These are phyloP conservation scores for Vigna radiata DNA, from an alignment of 306 rosid species.

Conservation along the genomic window DNA sequence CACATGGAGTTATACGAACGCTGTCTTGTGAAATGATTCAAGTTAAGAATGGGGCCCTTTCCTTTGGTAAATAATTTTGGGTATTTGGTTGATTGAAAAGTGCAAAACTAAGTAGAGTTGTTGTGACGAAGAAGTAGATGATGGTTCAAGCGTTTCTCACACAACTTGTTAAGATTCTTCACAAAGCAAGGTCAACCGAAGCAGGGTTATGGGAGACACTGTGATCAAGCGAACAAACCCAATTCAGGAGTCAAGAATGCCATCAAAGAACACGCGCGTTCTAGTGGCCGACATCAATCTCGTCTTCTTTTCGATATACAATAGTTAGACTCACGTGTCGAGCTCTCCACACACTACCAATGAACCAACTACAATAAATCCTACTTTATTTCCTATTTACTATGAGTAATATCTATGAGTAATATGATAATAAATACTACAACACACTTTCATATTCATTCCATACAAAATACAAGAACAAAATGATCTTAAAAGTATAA, in stretches of 20 bases:
- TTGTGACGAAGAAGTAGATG: neutral
- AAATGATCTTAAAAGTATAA: too few species aligned
- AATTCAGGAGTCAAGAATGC: slow-evolving; percentile 23
- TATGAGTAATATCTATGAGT: neutral
- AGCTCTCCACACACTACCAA: neutral
- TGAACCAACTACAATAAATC: slow-evolving; percentile 15
- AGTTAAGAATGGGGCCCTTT: neutral
- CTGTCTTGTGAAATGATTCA: slow-evolving; percentile 35
- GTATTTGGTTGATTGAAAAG: neutral
- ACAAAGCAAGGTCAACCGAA: slow-evolving; percentile 36
- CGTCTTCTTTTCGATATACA: neutral
- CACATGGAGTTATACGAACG: slow-evolving; percentile 31
- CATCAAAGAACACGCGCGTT: slow-evolving; percentile 46
- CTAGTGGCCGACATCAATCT: slow-evolving; percentile 56
- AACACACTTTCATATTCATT: too few species aligned
- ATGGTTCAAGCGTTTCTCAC: slow-evolving; percentile 31
- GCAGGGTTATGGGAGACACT: slow-evolving; percentile 45
- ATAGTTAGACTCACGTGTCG: slow-evolving; percentile 30
- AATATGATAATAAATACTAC: too few species aligned
- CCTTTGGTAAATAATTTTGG: neutral
- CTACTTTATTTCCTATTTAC: neutral
- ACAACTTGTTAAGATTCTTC: slow-evolving; percentile 28
- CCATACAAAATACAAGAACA: too few species aligned
- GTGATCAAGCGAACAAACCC: slow-evolving; percentile 31
- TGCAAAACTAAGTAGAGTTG: neutral